Evolutionary conservation across 805 yeast genomes (phyloP), one percentile per base, ranked within the genome.

Genomic region (Metschnikowia proteae): DNA sequence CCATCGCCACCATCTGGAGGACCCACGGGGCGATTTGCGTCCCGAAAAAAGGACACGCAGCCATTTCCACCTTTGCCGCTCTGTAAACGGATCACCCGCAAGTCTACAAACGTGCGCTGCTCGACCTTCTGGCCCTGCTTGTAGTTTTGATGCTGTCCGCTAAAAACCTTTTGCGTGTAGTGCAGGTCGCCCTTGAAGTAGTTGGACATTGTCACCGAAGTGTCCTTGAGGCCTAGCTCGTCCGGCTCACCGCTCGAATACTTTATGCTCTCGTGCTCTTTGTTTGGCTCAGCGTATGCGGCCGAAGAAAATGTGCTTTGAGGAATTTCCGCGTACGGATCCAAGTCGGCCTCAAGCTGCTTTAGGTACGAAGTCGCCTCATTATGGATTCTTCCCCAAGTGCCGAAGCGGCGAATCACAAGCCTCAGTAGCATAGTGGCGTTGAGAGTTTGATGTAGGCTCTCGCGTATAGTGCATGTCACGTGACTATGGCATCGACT

Each of bases 1-100:
- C 99, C 99, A 68, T 94, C 97, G 7, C 99, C 99, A n/a, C 99
- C 99, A 65, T 91, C 96, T 0, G 99, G 96, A 0, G 99, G 98
- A 0, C 99, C 99, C 17, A 78, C 76, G 0, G 96, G 76, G 38
- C 88, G 69, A 36, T 90, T 88, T 3, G 96, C 87, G 56, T 89
- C 98, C 55, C 97, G 74, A 50, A 84, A 78, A 66, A 94, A 94
- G 0, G 97, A 86, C 0, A 89, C 84, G 30, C 80, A 74, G 5
- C 99, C 99, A 62, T 84, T 75, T 1, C 99, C 99, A 22, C 99
- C 99, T 36, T 70, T 74, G 0, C 99, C 99, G 27, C 96, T 81
- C 3, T 69, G 63, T 6, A 89, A 70, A 47, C 79, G 80, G 7
- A 92, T 74, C 6, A 88, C 76, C 50, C 84, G 78, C 3, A 71